phyloP scores from a whole-genome alignment of 2,329 filamentous ascomycete species.

The Aaosphaeria pasadenensis region DNA sequence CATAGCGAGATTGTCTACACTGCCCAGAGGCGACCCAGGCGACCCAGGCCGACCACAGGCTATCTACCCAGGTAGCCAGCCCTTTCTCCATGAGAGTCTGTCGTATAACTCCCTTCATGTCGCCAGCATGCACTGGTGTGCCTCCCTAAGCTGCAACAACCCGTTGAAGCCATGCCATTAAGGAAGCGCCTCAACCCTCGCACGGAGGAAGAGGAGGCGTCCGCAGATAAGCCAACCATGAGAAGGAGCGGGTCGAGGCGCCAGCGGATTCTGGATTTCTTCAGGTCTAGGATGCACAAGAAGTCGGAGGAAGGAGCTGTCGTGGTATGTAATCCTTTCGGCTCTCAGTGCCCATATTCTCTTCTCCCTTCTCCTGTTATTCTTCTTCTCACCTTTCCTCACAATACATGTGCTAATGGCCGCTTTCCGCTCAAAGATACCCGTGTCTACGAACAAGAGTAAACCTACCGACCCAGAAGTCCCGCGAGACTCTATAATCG shows the following conservation, averaged over 20 bases:
- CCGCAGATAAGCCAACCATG: too few species aligned
- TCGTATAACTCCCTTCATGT: too few species aligned
- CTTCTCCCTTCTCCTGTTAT: neutral
- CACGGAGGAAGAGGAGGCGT: too few species aligned
- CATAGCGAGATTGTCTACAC: too few species aligned
- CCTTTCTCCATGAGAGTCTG: too few species aligned
- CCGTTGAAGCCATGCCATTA: too few species aligned
- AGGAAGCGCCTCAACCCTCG: too few species aligned
- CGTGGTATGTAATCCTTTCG: slow-evolving; percentile 13
- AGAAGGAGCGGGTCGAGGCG: slow-evolving; percentile 25
- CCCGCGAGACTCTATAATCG: slow-evolving; percentile 12
- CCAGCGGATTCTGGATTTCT: slow-evolving; percentile 29
- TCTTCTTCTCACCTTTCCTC: slow-evolving; percentile 1
- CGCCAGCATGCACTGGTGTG: too few species aligned
- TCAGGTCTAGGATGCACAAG: slow-evolving; percentile 24
- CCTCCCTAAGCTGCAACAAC: too few species aligned
- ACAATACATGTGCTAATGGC: slow-evolving; percentile 16
- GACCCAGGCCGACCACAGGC: too few species aligned
- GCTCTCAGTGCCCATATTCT: slow-evolving; percentile 1
- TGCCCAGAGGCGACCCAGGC: too few species aligned
- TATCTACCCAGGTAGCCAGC: too few species aligned
- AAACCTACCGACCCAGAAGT: neutral
- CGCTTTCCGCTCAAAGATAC: slow-evolving; percentile 12
- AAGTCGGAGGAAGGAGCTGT: slow-evolving; percentile 9
- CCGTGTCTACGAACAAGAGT: slow-evolving; percentile 5